Evolutionary conservation across 768 basidiomycete genomes (phyloP), one percentile per base, ranked within the genome.

Genomic region (Coprinopsis strossmayeri): DNA sequence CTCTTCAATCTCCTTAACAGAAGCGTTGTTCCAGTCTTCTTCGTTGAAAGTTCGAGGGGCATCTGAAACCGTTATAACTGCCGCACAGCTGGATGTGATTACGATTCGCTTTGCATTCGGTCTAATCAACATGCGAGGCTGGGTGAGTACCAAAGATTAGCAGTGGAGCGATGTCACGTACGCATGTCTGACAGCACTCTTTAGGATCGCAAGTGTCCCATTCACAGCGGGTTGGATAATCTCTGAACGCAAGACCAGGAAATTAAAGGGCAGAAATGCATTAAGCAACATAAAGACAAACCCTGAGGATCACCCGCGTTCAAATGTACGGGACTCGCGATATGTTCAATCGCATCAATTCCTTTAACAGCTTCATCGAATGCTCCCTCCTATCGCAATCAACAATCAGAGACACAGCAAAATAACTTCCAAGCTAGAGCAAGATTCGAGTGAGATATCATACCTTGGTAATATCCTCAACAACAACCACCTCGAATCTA

Each of bases 281-380:
- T 32, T 17, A 15, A 3, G 11, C 26, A 39, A 39, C 24, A 26
- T 15, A n/a, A 20, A 25, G n/a, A 49, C 34, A 21, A 55, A 63
- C 64, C 63, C 46, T 64, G 48, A 7, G 74, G 73, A 23, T 78
- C 69, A n/a, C 68, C 63, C 0, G 64, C 71, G 1, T 71, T 64
- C 23, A 69, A 52, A 46, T 73, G 67, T 57, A 79, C 71, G 0
- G 85, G 85, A 1, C 84, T 85, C 0, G 84, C 84, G 2, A 72
- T 77, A 56, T 88, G 87, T 37, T 67, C 71, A 46, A 91, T 76
- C 0, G 74, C 88, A 50, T 87, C 81, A 3, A 90, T 78, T 0
- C 74, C 87, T 59, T 81, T 77, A 51, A 90, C 83, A 0, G 82
- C 86, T 44, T 87, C 79, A 58, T 91, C 86, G 53, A 90, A 93